Evolutionary conservation across 2,329 filamentous ascomycete genomes (phyloP), one percentile per base, ranked within the genome.

Genomic region (Sporothrix brasiliensis): DNA sequence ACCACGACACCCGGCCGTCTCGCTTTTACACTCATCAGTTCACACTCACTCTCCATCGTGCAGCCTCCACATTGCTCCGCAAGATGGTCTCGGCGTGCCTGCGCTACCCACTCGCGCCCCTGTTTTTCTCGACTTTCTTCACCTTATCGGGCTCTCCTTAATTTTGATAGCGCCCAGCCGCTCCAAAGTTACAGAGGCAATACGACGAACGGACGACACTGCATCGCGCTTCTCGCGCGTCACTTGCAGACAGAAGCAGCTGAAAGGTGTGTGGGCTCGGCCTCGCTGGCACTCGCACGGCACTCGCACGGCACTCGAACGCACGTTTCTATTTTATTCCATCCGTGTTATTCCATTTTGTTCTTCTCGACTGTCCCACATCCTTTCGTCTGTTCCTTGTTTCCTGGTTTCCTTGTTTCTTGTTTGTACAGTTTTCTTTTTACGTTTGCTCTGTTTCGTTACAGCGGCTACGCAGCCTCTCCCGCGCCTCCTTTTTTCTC

Each of bases 201-300:
- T 16, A 13, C 14, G 41, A 44, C 41, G 41, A 44, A 13, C 41
- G 14, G 11, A 13, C 11, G 16, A 50, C 16, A 50, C 49, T 5
- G n/a, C 41, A 44, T 71, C 73, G 72, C 73, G 73, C 73, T 71
- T 74, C 71, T 74, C 71, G 73, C 73, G 73, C 73, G 71, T 72
- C 69, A 49, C 41, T 30, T 10, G 11, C 7, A 14, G n/a, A 34
- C 30, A 60, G 27, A 9, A 39, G 30, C 39, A n/a, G 24, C 39
- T 49, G 52, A 27, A 24, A 63, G 58, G 58, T 70, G n/a, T 56
- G 52, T 68, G 54, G 27, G n/a, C 44, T 68, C 21, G 30, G 24
- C 14, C 24, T 16, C 34, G 3, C 27, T 30, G 27, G 27, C 27
- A 30, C 2, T 30, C 3, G 4, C 4, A 30, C 27, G 27, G 27